Evolutionary conservation across 257 asterid species (phyloP), one percentile per base, ranked within the genome.

Genomic region (Fraxinus cuspidata): DNA sequence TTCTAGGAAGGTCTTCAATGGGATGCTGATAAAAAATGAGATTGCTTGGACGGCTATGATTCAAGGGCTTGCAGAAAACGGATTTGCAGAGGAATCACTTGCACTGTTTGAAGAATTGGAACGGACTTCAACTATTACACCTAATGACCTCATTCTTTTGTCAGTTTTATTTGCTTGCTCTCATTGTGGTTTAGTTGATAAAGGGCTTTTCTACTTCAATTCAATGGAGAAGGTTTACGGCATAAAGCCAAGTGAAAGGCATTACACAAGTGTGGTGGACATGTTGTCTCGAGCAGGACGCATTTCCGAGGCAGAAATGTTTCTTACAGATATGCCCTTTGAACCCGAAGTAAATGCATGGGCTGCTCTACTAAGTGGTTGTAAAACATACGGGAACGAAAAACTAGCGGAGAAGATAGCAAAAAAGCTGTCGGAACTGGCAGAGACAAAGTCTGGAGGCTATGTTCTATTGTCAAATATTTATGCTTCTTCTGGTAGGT

Each of bases 11-110:
- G 82, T 90, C 42, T 93, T 93, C 70, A 35, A 34, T 3, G 74
- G 85, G 77, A 90, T 92, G 90, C 72, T 66, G 3, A 1, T 44
- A 18, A 90, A 76, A 78, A 92, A 93, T 10, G 95, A 90, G 78
- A 44, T 93, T 13, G 90, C 83, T 4, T 90, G 97, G 98, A 90
- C 96, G 1, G 97, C 94, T 65, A 90, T 93, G 97, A 90, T 93
- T 77, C 95, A 90, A 82, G 97, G 98, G 72, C 92, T 93, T 19
- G 92, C 96, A 7, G 96, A 89, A 75, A 93, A 92, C 3, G 97
- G 98, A 19, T 86, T 73, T 37, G 95, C 93, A 7, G 83, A 82
- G 79, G 95, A 93, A 86, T 83, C 96, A 11, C 85, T 92, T 64
- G n/a, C 60, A 29, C 56, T 86, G 51, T 92, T 93, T 38, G 90